Conservation (phyloP, 768 basidiomycete species). For the Lanmaoa pseudosensibilis region DNA sequence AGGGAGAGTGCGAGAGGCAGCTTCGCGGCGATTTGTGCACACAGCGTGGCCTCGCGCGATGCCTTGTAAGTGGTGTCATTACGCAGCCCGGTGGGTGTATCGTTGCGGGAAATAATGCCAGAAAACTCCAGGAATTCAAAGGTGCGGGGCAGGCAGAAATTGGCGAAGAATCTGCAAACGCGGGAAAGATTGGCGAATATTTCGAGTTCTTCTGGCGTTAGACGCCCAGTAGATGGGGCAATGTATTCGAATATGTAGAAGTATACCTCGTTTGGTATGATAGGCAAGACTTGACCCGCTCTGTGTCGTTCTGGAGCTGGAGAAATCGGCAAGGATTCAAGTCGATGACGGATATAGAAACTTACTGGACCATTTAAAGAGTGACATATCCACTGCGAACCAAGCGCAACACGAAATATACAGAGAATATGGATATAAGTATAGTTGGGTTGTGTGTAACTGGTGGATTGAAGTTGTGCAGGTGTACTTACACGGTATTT, state of each 20-base stretch:
- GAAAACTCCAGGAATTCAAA: constrained; percentile 35
- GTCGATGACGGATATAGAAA: background rate
- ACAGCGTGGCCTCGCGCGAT: constrained; percentile 19
- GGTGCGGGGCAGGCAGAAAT: constrained; percentile 39
- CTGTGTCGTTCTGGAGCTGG: constrained; percentile 29
- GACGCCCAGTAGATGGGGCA: constrained; percentile 16
- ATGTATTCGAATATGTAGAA: constrained; percentile 41
- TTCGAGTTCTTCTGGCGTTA: constrained; percentile 6
- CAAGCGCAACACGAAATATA: background rate
- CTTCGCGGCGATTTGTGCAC: constrained; percentile 26
- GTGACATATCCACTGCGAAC: background rate
- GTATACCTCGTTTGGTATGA: constrained; percentile 48
- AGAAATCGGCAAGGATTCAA: background rate
- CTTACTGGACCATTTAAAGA: constrained; percentile 4
- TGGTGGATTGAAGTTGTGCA: no score
- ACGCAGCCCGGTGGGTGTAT: background rate
- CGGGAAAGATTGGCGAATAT: constrained; percentile 32
- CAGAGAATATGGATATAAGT: background rate
- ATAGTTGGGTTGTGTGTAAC: no score
- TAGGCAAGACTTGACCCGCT: constrained; percentile 14
- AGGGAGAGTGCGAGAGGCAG: constrained; percentile 31
- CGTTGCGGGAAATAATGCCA: constrained; percentile 19
- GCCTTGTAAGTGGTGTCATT: background rate
- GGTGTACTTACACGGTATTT: no score
- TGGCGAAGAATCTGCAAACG: constrained; percentile 46